Conservation (phyloP, 2,329 filamentous ascomycete species). For the Alternaria viburni region DNA sequence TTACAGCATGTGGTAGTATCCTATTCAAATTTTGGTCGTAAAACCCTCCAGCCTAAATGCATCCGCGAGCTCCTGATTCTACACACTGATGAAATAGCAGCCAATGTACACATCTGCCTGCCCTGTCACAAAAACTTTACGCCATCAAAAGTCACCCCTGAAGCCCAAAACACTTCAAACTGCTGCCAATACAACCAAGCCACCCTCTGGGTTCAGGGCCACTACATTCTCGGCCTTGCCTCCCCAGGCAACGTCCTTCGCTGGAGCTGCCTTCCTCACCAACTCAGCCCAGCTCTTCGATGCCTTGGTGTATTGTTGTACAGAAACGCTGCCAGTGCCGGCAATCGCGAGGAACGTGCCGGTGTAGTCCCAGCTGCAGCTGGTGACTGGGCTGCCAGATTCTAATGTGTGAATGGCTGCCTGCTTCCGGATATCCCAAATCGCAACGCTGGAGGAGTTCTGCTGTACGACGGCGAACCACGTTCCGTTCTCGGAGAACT, state of each 20-base stretch:
- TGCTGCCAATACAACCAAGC: constrained; percentile 70
- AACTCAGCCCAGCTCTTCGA: constrained; percentile 90
- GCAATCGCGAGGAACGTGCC: constrained; percentile 89
- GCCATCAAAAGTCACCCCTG: neutral
- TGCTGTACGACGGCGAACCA: constrained; percentile 88
- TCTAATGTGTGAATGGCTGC: constrained; percentile 85
- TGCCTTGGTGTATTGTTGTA: constrained; percentile 88
- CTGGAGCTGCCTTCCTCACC: constrained; percentile 75
- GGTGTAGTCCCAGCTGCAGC: constrained; percentile 89
- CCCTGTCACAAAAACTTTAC: neutral
- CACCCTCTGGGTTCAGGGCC: constrained; percentile 75
- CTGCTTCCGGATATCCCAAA: constrained; percentile 92
- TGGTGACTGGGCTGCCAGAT: constrained; percentile 77
- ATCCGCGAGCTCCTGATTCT: neutral
- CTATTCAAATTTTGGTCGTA: neutral
- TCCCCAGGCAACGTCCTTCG: constrained; percentile 79
- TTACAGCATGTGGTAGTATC: neutral
- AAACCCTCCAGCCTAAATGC: constrained; percentile 7
- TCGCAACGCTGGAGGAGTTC: constrained; percentile 76
- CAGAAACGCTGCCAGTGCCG: constrained; percentile 79
- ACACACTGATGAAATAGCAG: neutral
- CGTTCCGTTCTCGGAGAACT: constrained; percentile 95
- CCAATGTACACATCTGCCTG: neutral
- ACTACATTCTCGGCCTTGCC: constrained; percentile 75
- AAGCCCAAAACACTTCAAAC: constrained; percentile 3